phyloP scores from a whole-genome alignment of 768 basidiomycete species.

The Pisolithus sp. region DNA sequence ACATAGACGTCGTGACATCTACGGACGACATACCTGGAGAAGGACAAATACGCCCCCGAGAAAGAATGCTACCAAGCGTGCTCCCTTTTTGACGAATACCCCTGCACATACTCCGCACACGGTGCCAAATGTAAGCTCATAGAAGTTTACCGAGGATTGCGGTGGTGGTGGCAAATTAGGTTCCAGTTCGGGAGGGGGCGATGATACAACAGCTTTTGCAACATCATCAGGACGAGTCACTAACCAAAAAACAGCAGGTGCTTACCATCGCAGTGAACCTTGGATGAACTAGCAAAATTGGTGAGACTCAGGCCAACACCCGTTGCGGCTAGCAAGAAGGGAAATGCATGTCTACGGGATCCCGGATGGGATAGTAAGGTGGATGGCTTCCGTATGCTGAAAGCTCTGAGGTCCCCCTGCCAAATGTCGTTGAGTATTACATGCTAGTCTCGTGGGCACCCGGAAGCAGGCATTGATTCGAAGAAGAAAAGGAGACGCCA shows the following conservation, averaged over 20 bases:
- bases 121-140: conserved; percentile 85
- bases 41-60: conserved; percentile 90
- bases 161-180: conserved; percentile 42
- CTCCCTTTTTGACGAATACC: conserved; percentile 93
- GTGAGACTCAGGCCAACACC: conserved; percentile 43
- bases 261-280: conserved; percentile 52
- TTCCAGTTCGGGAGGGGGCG: conserved; percentile 3
- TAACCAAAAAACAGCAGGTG: neutral
- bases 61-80: conserved; percentile 72
- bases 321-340: conserved; percentile 21
- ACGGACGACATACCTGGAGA: conserved; percentile 59
- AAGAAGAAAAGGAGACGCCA: conserved; percentile 8
- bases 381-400: neutral
- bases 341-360: conserved; percentile 6
- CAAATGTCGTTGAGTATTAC: neutral
- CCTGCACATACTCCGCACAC: conserved; percentile 86
- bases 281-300: conserved; percentile 24
- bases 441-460: conserved; percentile 2
- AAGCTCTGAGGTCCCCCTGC: neutral
- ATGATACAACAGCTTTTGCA: conserved; percentile 6
- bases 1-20: neutral
- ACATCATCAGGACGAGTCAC: neutral
- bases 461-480: conserved; percentile 14
- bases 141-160: conserved; percentile 66
- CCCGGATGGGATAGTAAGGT: conserved; percentile 2